Evolutionary conservation across 2,329 filamentous ascomycete genomes (phyloP), one percentile per base, ranked within the genome.

Genomic region (Pestalotiopsis sp.): DNA sequence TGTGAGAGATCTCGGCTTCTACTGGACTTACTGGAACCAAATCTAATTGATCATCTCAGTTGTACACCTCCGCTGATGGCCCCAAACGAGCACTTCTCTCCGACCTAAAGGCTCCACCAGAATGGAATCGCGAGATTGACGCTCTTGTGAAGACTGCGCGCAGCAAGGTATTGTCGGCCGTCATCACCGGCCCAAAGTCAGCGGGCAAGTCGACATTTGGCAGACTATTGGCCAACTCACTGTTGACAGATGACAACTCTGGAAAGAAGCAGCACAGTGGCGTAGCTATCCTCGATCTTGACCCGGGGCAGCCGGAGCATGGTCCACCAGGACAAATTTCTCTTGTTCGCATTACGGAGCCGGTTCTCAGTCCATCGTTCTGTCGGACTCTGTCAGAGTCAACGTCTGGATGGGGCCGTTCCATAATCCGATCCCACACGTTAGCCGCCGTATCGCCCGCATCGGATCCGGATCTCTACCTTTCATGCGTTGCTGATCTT

Each of bases 221-320:
- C 13, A 88, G 87, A 62, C 78, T 93, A 4, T 81, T 95, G 2
- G 80, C 86, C 9, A 95, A 95, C 74, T 86, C 88, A 12, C 80
- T 93, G 9, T 78, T 93, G n/a, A 91, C 89, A 3, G 78, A 82
- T 60, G 45, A 62, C n/a, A 74, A 62, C 76, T 68, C 71, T 61
- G 2, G 70, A 66, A 73, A 49, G 52, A 69, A 70, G 60, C 73
- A 70, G 58, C 69, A 69, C 23, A 65, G 67, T 6, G 77, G 79
- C 64, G 82, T 91, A 31, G 85, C 84, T 67, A 82, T 92, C n/a
- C 84, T 96, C 6, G 93, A 96, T 73, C 83, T 95, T 11, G 93
- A 96, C 75, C 91, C 92, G 0, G 91, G 90, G 0, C 92, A 94
- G 74, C 92, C 93, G 2, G 93, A 95, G 75, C 94, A 92, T 76